Evolutionary conservation across 306 rosid species (phyloP).

Genomic region (Amphicarpaea edgeworthii): DNA sequence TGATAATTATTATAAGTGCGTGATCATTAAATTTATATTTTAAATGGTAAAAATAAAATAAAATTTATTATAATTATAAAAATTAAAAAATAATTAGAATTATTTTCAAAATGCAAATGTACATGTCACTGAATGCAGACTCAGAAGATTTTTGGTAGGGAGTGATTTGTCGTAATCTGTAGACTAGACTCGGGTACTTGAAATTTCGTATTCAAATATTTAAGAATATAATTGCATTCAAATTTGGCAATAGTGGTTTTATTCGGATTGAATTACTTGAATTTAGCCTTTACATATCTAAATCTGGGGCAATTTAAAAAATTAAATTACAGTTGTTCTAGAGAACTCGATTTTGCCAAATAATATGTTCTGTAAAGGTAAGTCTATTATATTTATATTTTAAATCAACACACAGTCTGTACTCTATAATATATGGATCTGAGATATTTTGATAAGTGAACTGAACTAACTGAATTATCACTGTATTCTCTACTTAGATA

Average conservation of each 20-base stretch:
- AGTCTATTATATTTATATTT: neutral
- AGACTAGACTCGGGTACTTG: neutral
- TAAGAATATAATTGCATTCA: neutral
- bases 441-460: neutral
- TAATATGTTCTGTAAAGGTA: constrained; percentile 13
- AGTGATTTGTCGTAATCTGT: neutral
- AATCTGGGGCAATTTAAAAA: neutral
- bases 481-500: constrained; percentile 7
- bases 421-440: neutral
- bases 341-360: neutral
- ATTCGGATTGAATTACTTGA: neutral
- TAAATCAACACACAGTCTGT: neutral
- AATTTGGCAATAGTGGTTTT: neutral
- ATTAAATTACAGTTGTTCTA: neutral
- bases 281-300: neutral
- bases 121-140: too few species aligned
- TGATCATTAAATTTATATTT: too few species aligned
- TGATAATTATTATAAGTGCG: too few species aligned
- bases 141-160: neutral
- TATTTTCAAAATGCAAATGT: too few species aligned
- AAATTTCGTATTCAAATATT: neutral
- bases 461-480: neutral
- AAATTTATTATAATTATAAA: too few species aligned
- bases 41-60: too few species aligned
- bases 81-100: too few species aligned